Base-by-base conservation (phyloP, 192 early-diverging fungal genomes). In the Podila horticola region DNA sequence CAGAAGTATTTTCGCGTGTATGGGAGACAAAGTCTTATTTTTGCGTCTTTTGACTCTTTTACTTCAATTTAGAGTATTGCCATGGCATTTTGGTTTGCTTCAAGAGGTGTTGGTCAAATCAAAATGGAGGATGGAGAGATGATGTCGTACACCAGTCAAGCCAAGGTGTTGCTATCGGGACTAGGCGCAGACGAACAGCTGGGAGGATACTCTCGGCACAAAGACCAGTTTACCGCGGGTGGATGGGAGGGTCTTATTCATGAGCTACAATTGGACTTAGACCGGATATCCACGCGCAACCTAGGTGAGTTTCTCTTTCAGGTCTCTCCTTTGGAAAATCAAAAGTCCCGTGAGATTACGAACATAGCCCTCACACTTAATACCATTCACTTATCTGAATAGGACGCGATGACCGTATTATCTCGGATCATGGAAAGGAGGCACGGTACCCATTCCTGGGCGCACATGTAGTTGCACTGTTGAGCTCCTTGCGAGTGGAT, bases 81-180 rank as follows among this genome's bases (percentile, higher is more conserved):
- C 0, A 92, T 97, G 88, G 96, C 97, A 0, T 90, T 99, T 63
- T 99, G 96, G 96, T 99, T 97, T 88, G 97, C 96, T 2, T 85
- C 93, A 28, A 86, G 96, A n/a, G 96, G 96, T 0, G 64, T 73
- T 34, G 95, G 95, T 59, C 71, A 57, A 28, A 72, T 75, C 71
- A 63, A 70, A 50, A 64, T 69, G 17, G 62, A 69, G 2, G n/a
- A 75, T 7, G 67, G 49, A 24, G 63, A 72, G 34, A 66, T 71
- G 36, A 68, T 64, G 20, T 67, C 84, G 10, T 96, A 94, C 74
- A 59, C 79, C 6, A 93, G 93, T 58, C 74, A 72, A 12, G 91
- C 97, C 24, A 87, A 90, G 50, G 96, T 98, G 17, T 67, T 97
- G 28, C 72, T 98, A 2, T 91, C 93, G 61, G 97, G 97, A 5